These are phyloP conservation scores for Niebla homalea DNA, from an alignment of 495 filamentous ascomycete genomes.

Conservation along the genomic window DNA sequence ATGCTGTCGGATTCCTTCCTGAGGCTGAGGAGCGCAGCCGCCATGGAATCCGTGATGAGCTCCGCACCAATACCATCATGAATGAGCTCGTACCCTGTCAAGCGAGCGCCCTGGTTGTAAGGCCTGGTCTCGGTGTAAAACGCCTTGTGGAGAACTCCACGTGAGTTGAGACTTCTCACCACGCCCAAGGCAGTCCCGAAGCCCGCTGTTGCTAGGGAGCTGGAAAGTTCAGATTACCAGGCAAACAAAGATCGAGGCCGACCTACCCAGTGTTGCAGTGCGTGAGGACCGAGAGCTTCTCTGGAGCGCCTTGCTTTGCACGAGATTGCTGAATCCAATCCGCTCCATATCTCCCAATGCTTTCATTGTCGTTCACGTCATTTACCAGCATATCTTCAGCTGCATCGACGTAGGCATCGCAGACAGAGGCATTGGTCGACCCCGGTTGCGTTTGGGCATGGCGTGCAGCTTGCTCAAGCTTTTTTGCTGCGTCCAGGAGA, in stretches of 20 bases:
- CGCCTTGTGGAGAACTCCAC: slow-evolving; percentile 53
- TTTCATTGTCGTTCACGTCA: slow-evolving; percentile 73
- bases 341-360: slow-evolving; percentile 71
- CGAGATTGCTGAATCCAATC: slow-evolving; percentile 56
- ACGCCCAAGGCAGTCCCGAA: slow-evolving; percentile 94
- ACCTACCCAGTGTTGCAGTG: slow-evolving; percentile 89
- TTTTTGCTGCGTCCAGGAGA: slow-evolving; percentile 72
- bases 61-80: slow-evolving; percentile 89
- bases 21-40: slow-evolving; percentile 57
- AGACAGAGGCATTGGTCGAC: slow-evolving; percentile 34
- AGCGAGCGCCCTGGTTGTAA: slow-evolving; percentile 91
- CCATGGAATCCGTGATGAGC: slow-evolving; percentile 95
- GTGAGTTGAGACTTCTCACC: slow-evolving; percentile 66
- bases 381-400: slow-evolving; percentile 81
- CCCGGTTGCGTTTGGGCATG: slow-evolving; percentile 23
- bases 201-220: slow-evolving; percentile 86
- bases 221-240: slow-evolving; percentile 20
- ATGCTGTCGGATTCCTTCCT: slow-evolving; percentile 46
- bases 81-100: slow-evolving; percentile 91
- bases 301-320: slow-evolving; percentile 21
- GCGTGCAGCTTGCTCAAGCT: slow-evolving; percentile 50
- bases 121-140: slow-evolving; percentile 96
- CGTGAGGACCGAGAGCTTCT: slow-evolving; percentile 61
- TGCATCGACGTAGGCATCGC: slow-evolving; percentile 53
- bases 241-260: slow-evolving; percentile 14